Base-by-base conservation (phyloP, 768 basidiomycete species). In the Calvatia gigantea region DNA sequence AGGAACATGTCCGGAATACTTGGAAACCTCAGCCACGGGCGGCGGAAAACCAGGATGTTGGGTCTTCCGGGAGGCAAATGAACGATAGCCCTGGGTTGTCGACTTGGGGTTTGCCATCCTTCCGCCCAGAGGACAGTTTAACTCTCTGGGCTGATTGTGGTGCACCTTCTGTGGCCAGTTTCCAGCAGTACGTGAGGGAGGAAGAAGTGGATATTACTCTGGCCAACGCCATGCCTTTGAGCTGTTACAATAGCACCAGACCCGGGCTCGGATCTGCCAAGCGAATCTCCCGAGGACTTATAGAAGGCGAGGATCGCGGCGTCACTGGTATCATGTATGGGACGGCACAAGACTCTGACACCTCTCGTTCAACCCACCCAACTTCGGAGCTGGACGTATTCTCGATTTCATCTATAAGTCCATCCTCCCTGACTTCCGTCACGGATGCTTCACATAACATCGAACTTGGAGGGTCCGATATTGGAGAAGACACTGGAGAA, bases 201-300 rank as follows among this genome's bases (percentile, higher is more conserved):
- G 69, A 71, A 58, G 70, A 69, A 61, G 56, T 56, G 27, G 65
- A 68, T 44, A 67, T 70, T 38, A 60, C 64, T 8, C 56, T 62
- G 50, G 65, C 70, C 12, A 54, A 67, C 32, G 57, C 33, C 39
- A 48, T 58, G n/a, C 64, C 65, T 8, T 53, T 61, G 42, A 52
- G 63, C 32, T 54, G 61, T 28, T 44, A 15, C 15, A 17, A 33
- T 15, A 38, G 27, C 25, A 23, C 51, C 0, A 42, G 31, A 32
- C 35, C 51, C 11, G 46, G 25, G 28, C n/a, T 42, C 23, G 19
- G 38, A 8, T 6, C 17, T 28, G 23, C 25, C 38, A 17, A 37
- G 6, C 15, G 17, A 27, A 28, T 2, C 14, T 8, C 23, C 38
- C 2, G 17, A 4, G 15, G 1, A 29, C 25, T 39, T 33, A 19